Percentiles rank a stretch among this genome's conserved stretches.
Evolutionary conservation across 192 early-diverging fungal species (phyloP).

Genomic region (Cetraspora pellucida): DNA sequence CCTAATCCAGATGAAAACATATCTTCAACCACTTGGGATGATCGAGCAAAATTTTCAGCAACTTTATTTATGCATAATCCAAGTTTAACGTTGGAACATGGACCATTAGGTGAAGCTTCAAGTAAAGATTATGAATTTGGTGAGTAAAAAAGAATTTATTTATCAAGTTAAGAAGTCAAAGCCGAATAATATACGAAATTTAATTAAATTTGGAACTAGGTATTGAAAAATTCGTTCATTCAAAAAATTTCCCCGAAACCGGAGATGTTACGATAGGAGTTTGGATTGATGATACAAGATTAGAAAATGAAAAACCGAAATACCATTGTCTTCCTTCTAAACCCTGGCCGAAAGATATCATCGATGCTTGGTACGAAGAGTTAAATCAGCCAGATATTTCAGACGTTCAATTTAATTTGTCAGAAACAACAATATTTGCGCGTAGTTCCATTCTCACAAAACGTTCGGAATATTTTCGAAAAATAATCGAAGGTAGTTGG

Average conservation of each 20-base stretch:
- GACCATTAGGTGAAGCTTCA: neutral
- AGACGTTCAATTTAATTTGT: conserved; percentile 7
- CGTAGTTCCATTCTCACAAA: conserved; percentile 16
- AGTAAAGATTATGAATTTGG: neutral
- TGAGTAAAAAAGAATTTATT: neutral
- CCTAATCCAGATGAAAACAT: neutral
- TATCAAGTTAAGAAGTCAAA: neutral
- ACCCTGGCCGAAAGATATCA: neutral
- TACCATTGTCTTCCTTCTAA: neutral
- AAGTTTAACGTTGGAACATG: neutral
- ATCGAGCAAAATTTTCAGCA: conserved; percentile 1
- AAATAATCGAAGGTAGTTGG: conserved; percentile 32
- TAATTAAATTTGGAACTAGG: neutral
- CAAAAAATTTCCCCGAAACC: neutral
- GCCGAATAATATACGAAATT: neutral
- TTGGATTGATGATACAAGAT: neutral
- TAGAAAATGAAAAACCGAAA: neutral
- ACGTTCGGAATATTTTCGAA: conserved; percentile 33
- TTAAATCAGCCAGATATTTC: conserved; percentile 6
- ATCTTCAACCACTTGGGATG: neutral
- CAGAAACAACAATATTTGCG: neutral
- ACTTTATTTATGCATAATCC: neutral
- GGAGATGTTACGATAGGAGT: neutral
- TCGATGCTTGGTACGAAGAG: neutral
- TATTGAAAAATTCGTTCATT: neutral